A percentile compares a stretch with the other conserved stretches of the same genome.
phyloP scores from a whole-genome alignment of 73 alveolate species.

The Paramecium sexaurelia region DNA sequence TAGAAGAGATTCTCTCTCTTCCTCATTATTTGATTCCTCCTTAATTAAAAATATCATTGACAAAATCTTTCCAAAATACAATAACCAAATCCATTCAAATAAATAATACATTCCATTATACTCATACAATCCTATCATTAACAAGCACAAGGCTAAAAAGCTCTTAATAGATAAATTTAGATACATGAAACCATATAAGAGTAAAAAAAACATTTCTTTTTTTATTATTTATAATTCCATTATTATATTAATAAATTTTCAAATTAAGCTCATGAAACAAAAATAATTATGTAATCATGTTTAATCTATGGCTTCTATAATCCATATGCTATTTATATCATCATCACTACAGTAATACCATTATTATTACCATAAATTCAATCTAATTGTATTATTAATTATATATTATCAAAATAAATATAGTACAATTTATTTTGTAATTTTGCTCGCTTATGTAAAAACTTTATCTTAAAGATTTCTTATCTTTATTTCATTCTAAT shows the following conservation, averaged over 20 bases:
- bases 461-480: background rate
- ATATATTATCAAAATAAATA: background rate
- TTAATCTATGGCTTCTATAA: background rate
- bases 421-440: background rate
- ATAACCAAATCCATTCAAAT: conserved; percentile 49
- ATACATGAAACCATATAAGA: conserved; percentile 52
- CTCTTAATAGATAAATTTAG: background rate
- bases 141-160: background rate
- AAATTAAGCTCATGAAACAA: background rate
- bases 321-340: background rate
- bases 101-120: background rate
- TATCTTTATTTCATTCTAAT: background rate
- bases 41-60: background rate
- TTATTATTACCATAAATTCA: background rate
- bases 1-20: background rate
- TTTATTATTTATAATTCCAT: conserved; percentile 10
- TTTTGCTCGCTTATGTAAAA: background rate
- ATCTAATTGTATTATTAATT: background rate
- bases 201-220: conserved; percentile 40
- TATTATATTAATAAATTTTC: background rate
- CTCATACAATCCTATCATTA: conserved; percentile 19
- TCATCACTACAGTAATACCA: background rate
- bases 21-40: background rate
- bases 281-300: background rate
- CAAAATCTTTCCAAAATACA: conserved; percentile 13